Evolutionary conservation across 2,329 filamentous ascomycete species (phyloP).

Genomic region (Nemania sp.): DNA sequence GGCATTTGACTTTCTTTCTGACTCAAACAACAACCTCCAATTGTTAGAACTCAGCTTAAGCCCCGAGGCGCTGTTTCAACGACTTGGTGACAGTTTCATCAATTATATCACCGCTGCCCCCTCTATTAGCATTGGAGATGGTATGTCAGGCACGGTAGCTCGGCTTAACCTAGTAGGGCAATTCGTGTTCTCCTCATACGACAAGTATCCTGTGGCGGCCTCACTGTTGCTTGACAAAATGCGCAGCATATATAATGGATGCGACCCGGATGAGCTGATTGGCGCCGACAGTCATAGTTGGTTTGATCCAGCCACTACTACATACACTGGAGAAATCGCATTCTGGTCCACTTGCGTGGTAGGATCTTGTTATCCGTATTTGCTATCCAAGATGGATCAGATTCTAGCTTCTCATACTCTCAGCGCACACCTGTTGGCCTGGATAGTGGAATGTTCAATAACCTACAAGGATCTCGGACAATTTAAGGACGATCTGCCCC

Average conservation of each 20-base stretch:
- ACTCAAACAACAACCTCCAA: not conserved
- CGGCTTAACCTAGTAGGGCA: not conserved
- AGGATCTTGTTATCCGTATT: not conserved
- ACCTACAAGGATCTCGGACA: not conserved
- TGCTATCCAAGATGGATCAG: not conserved
- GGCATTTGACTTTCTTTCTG: slow-evolving; percentile 19
- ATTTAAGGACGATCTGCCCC: too few species aligned
- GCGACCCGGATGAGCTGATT: not conserved
- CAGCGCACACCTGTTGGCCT: not conserved
- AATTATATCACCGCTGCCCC: slow-evolving; percentile 1
- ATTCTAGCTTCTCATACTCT: not conserved
- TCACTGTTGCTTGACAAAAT: slow-evolving; percentile 7
- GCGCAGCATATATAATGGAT: not conserved
- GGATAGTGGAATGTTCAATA: not conserved
- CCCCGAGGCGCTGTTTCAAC: not conserved
- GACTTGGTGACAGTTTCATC: not conserved
- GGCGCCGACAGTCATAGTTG: accelerated
- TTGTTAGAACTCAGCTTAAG: not conserved
- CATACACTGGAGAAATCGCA: not conserved
- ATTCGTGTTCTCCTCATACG: not conserved
- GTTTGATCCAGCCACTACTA: not conserved
- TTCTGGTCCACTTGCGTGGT: not conserved
- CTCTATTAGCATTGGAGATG: not conserved
- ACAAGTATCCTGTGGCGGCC: not conserved
- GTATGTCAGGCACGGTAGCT: not conserved